phyloP scores from a whole-genome alignment of 179 eudicot species.

The Carnegiea gigantea region DNA sequence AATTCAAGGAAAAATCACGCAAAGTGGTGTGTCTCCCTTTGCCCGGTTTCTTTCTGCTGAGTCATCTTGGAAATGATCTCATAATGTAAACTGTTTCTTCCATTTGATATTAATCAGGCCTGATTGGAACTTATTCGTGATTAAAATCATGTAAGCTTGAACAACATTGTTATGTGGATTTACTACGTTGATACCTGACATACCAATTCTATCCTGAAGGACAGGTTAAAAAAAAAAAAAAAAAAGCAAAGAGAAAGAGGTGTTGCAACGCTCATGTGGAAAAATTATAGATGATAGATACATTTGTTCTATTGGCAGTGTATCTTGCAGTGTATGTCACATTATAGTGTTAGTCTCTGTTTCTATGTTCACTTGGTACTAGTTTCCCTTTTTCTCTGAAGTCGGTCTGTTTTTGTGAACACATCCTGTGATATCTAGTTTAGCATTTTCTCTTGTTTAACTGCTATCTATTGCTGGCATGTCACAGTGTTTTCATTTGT shows the following conservation, averaged over 20 bases:
- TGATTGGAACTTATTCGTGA: not conserved
- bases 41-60: not conserved
- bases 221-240: too few species aligned
- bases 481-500: not conserved
- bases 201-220: not conserved
- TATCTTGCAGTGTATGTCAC: not conserved
- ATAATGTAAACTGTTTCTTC: not conserved
- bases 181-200: not conserved
- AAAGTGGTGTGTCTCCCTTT: slow-evolving; percentile 60
- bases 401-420: not conserved
- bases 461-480: slow-evolving; percentile 15
- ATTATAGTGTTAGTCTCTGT: not conserved
- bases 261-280: not conserved
- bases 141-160: slow-evolving; percentile 8
- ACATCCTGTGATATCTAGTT: not conserved
- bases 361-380: not conserved
- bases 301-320: not conserved
- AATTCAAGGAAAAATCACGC: slow-evolving; percentile 94
- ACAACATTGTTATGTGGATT: not conserved
- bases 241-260: not conserved
- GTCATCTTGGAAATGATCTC: not conserved
- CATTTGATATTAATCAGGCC: not conserved
- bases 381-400: not conserved
- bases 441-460: not conserved
- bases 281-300: not conserved